A percentile compares a stretch with the other conserved stretches of the same genome.
Conservation (phyloP, 371 early-diverging fungal genomes). For the Syncephalastrum contaminatum region DNA sequence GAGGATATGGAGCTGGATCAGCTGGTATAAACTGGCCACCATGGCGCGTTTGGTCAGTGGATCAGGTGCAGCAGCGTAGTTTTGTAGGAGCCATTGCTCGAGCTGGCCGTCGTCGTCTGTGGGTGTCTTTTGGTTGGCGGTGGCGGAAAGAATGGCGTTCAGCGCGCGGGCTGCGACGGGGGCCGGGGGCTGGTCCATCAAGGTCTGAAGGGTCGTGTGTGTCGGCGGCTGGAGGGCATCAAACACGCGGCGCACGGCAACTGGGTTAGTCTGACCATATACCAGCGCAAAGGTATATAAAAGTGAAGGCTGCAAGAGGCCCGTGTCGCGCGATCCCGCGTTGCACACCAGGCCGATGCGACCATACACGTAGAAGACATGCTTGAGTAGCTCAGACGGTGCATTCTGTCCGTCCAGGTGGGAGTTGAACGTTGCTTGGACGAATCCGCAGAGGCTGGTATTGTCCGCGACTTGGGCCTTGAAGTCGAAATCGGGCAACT, state of each 20-base stretch:
- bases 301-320: conserved; percentile 6
- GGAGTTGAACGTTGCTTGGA: conserved; percentile 3
- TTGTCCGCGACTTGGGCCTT: conserved; percentile 9
- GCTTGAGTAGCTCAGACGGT: conserved; percentile 10
- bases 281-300: conserved; percentile 12
- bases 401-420: conserved; percentile 10
- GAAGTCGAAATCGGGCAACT: conserved; percentile 13
- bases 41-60: conserved; percentile 8
- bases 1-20: no score
- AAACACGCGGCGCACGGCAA: conserved; percentile 11
- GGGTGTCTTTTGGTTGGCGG: no score
- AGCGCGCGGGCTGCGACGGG: no score
- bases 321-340: not conserved
- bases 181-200: no score
- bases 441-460: conserved; percentile 9
- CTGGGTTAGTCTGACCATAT: conserved; percentile 12
- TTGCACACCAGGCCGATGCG: conserved; percentile 8
- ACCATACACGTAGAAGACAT: conserved; percentile 14
- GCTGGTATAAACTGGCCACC: not conserved
- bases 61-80: no score
- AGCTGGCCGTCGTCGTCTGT: no score
- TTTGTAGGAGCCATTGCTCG: no score
- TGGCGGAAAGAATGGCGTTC: no score
- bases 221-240: no score
- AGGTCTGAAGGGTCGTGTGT: no score